phyloP scores from a whole-genome alignment of 331 rosid species.

The Spiraea crenata region DNA sequence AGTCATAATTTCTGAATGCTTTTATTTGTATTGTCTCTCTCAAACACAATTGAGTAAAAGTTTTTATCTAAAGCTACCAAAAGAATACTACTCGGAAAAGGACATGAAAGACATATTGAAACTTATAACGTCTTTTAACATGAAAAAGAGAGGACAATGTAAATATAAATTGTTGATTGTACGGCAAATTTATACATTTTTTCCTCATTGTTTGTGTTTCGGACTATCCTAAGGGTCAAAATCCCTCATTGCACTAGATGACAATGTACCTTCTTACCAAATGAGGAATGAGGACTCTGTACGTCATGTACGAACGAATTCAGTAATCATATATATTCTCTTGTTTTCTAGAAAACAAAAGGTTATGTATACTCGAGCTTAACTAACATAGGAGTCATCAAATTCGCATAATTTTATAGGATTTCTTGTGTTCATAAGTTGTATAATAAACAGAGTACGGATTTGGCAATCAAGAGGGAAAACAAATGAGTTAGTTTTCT shows the following conservation, averaged over 20 bases:
- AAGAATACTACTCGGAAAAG: no score
- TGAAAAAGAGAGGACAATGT: no score
- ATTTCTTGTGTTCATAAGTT: not conserved
- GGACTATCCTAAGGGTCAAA: conserved; percentile 1
- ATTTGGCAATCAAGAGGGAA: not conserved
- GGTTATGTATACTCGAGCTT: not conserved
- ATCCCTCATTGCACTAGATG: not conserved
- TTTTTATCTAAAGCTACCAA: no score
- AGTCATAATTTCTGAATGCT: no score
- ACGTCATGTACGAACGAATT: not conserved
- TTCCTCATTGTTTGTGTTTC: not conserved
- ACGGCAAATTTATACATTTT: not conserved
- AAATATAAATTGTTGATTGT: not conserved
- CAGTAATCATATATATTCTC: not conserved
- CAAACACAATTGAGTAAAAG: no score
- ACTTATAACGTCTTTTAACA: no score
- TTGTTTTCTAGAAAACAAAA: not conserved
- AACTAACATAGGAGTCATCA: not conserved
- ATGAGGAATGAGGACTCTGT: not conserved
- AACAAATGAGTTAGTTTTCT: not conserved
- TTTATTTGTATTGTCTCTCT: no score
- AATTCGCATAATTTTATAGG: not conserved
- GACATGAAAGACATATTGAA: no score
- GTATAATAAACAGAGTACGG: not conserved
- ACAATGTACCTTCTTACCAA: no score